Percentiles rank a stretch among this genome's conserved stretches.
Conservation (phyloP, 441 rosid species). For the Erodium texanum region DNA sequence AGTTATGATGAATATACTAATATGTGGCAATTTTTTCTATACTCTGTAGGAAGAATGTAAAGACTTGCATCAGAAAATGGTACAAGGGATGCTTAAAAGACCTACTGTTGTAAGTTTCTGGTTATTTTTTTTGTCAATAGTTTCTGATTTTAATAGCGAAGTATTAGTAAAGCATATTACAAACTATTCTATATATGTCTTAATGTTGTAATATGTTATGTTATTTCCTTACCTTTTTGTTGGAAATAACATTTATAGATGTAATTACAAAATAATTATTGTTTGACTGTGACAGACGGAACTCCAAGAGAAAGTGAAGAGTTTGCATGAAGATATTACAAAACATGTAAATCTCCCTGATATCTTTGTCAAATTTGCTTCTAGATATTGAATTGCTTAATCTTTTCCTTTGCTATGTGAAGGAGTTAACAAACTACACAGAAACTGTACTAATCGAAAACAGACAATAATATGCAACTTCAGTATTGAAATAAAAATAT, state of each 20-base stretch:
- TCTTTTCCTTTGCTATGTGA: no score
- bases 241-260: no score
- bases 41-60: constrained; percentile 48
- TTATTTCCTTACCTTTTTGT: neutral
- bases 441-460: neutral
- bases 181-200: no score
- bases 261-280: no score
- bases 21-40: constrained; percentile 2
- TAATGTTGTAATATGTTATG: neutral
- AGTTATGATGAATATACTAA: neutral
- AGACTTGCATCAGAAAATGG: constrained; percentile 33
- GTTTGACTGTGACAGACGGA: constrained; percentile 28
- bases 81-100: constrained; percentile 25
- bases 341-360: constrained; percentile 32
- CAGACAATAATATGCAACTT: no score
- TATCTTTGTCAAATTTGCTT: neutral
- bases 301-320: constrained; percentile 34
- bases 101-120: constrained; percentile 35
- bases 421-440: no score
- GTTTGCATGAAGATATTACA: constrained; percentile 44
- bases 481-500: no score
- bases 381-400: no score
- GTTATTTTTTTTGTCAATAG: neutral
- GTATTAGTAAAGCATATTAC: neutral
- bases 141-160: neutral